Conservation (phyloP, 2,329 filamentous ascomycete species). For the Hymenoscyphus albidus region DNA sequence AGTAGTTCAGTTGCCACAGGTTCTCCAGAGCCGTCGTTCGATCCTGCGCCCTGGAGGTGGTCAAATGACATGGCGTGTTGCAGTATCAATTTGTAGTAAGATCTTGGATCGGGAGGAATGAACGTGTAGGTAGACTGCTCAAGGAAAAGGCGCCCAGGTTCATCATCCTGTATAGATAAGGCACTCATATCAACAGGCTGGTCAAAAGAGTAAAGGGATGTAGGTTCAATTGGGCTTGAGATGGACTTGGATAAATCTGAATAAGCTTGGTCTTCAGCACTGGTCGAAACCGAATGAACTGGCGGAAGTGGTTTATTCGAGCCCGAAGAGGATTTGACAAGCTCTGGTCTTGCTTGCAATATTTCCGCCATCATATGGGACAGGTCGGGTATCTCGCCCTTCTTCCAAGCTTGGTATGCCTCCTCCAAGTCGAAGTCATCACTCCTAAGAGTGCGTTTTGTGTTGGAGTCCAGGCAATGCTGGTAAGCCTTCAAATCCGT, state of each 20-base stretch:
- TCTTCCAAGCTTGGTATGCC: slow-evolving; percentile 86
- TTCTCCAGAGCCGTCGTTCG: slow-evolving; percentile 38
- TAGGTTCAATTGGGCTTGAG: slow-evolving; percentile 43
- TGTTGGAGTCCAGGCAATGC: slow-evolving; percentile 77
- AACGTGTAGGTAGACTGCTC: slow-evolving; percentile 76
- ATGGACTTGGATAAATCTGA: slow-evolving; percentile 51
- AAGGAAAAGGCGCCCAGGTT: slow-evolving; percentile 33
- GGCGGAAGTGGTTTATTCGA: slow-evolving; percentile 58
- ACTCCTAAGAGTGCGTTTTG: slow-evolving; percentile 68
- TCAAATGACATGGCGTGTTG: slow-evolving; percentile 70
- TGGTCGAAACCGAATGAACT: slow-evolving; percentile 45
- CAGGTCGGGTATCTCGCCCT: slow-evolving; percentile 78
- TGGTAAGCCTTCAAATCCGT: slow-evolving; percentile 93
- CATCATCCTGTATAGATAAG: slow-evolving; percentile 32
- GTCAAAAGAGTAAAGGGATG: slow-evolving; percentile 39
- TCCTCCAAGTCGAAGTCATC: slow-evolving; percentile 91
- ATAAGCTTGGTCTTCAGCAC: slow-evolving; percentile 42
- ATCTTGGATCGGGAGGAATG: slow-evolving; percentile 78
- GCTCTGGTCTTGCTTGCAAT: slow-evolving; percentile 76
- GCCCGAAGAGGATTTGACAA: slow-evolving; percentile 58
- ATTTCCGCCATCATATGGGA: slow-evolving; percentile 94
- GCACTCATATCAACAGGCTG: slow-evolving; percentile 35
- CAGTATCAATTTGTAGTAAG: slow-evolving; percentile 78
- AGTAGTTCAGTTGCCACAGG: slow-evolving; percentile 43
- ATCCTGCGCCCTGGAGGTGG: slow-evolving; percentile 50